phyloP scores from a whole-genome alignment of 805 yeast genomes.

The Candida silvicultrix region DNA sequence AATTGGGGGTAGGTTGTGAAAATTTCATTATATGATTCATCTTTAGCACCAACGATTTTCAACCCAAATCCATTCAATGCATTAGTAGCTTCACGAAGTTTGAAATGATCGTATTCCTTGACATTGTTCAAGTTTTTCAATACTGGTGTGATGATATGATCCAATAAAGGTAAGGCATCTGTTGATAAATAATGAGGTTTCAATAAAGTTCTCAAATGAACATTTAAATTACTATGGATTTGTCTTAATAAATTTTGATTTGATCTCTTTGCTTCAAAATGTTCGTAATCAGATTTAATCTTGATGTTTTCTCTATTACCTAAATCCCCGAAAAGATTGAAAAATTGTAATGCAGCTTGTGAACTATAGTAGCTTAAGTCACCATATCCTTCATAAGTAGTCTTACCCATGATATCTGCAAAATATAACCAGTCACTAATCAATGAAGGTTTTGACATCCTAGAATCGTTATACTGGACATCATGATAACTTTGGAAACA shows the following conservation, averaged over 20 bases:
- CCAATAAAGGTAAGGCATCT: slow-evolving; percentile 31
- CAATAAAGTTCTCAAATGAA: slow-evolving; percentile 9
- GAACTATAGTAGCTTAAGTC: slow-evolving; percentile 49
- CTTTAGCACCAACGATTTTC: slow-evolving; percentile 27
- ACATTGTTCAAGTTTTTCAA: slow-evolving; percentile 17
- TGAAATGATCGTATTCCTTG: slow-evolving; percentile 14
- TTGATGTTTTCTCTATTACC: slow-evolving; percentile 30
- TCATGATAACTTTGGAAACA: slow-evolving; percentile 64
- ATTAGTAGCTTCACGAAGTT: slow-evolving; percentile 31
- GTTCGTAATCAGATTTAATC: slow-evolving; percentile 24
- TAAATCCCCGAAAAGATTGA: slow-evolving; percentile 57
- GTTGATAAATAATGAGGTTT: slow-evolving; percentile 12
- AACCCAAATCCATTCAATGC: slow-evolving; percentile 35
- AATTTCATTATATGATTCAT: slow-evolving; percentile 24
- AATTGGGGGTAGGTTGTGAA: slow-evolving; percentile 19
- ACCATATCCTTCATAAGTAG: slow-evolving; percentile 35
- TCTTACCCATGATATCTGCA: slow-evolving; percentile 49
- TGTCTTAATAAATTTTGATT: slow-evolving; percentile 8
- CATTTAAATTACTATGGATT: slow-evolving; percentile 7
- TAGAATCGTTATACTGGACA: slow-evolving; percentile 58
- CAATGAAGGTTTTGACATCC: slow-evolving; percentile 48
- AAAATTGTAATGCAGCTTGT: slow-evolving; percentile 54
- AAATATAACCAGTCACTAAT: slow-evolving; percentile 75
- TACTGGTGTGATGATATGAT: slow-evolving; percentile 24
- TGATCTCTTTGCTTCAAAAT: slow-evolving; percentile 15